Evolutionary conservation across 2,329 filamentous ascomycete genomes (phyloP).

Genomic region (Akanthomyces dipterigenus): DNA sequence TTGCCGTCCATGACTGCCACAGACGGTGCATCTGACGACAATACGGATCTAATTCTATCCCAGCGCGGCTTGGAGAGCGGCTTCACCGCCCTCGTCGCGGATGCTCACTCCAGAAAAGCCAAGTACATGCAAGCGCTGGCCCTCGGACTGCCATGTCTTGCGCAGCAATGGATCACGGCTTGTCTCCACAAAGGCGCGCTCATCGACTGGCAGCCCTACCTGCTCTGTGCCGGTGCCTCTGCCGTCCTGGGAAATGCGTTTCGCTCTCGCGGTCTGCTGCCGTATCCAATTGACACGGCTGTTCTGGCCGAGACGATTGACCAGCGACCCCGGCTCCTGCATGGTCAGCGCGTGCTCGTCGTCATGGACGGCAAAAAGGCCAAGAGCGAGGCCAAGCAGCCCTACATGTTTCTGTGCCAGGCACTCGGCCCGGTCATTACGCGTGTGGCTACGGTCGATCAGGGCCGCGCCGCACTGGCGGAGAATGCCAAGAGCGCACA

Average conservation of each 20-base stretch:
- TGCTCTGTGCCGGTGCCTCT: conserved; percentile 80
- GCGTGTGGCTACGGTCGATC: conserved; percentile 56
- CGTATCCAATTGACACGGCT: conserved; percentile 53
- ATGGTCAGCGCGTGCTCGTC: conserved; percentile 61
- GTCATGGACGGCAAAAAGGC: conserved; percentile 54
- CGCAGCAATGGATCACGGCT: conserved; percentile 70
- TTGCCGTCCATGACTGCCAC: conserved; percentile 27
- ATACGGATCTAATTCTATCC: conserved; percentile 40
- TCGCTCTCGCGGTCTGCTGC: conserved; percentile 61
- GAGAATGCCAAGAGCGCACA: conserved; percentile 40
- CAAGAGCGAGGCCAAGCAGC: conserved; percentile 56
- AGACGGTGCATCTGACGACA: conserved; percentile 24
- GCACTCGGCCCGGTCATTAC: conserved; percentile 69
- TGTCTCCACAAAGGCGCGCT: conserved; percentile 57
- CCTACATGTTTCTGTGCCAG: conserved; percentile 74
- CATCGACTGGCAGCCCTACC: conserved; percentile 71
- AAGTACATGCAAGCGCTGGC: conserved; percentile 96
- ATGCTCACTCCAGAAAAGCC: conserved; percentile 75
- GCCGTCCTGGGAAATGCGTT: conserved; percentile 68
- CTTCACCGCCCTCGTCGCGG: conserved; percentile 81
- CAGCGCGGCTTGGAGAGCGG: conserved; percentile 49
- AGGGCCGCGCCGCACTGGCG: conserved; percentile 54
- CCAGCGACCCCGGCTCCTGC: conserved; percentile 55
- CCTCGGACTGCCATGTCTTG: conserved; percentile 79
- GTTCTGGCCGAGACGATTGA: conserved; percentile 51